Base-by-base conservation (phyloP, 768 basidiomycete genomes). In the Sporobolomyces pararoseus region DNA sequence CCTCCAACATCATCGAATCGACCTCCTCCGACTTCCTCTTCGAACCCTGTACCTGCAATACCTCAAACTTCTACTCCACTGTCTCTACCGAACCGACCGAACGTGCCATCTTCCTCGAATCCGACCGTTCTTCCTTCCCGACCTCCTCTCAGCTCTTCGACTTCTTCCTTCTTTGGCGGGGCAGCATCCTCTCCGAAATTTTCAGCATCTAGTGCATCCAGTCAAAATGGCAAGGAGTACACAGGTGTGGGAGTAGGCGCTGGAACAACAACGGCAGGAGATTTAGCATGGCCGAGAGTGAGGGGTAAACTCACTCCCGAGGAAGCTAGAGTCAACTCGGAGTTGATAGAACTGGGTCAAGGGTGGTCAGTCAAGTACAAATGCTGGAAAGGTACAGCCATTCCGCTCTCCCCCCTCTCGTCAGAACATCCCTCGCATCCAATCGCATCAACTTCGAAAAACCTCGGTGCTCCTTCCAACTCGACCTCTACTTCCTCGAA, bases 311-410 rank as follows among this genome's bases (percentile, higher is more conserved):
- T 70, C 32, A 19, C 23, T 32, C 25, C 63, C 4, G 37, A 62
- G 10, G 29, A 70, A 9, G 54, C 42, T 3, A 32, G 2, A 16
- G n/a, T 52, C 2, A 66, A 42, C 14, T 31, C 63, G 14, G 55
- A 51, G 32, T 42, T 68, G 23, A 34, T 71, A 35, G 52, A 67
- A 21, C 55, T 65, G 10, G 67, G 68, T 19, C 61, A 63, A 35
- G 74, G 64, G 12, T 69, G 74, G 70, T 12, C 4, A 2, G 65
- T 69, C 0, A 27, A 27, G 39, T 75, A 60, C 64, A 60, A 63
- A 31, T 50, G 57, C 16, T 72, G 68, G 74, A 58, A 53, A 35
- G 72, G 64, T 3, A 49, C 64, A 1, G 60, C 67, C 6, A 51
- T 63, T 25, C 25, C 65, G n/a, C 59, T 23, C 50, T 61, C 62